Conservation (phyloP, 352 stramenopile genomes). For the Phytophthora idaei region DNA sequence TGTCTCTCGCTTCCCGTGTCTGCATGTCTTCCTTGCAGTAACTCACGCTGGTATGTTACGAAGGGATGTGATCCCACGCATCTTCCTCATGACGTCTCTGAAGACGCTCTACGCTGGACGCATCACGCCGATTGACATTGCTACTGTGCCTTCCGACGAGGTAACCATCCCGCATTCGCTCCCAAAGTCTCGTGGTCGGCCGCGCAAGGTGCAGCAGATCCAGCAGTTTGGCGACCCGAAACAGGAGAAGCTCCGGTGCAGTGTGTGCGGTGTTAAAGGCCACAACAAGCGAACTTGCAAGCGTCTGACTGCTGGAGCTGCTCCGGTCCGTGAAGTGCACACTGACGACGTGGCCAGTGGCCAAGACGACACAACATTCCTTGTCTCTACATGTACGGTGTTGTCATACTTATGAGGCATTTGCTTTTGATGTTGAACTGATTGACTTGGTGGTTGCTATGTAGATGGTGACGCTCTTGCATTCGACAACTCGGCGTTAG, state of each 20-base stretch:
- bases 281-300: conserved; percentile 90
- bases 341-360: conserved; percentile 28
- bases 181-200: conserved; percentile 62
- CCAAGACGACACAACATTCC: conserved; percentile 37
- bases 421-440: neutral
- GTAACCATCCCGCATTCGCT: conserved; percentile 62
- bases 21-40: conserved; percentile 80
- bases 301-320: conserved; percentile 29
- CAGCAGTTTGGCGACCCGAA: conserved; percentile 73
- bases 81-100: conserved; percentile 81
- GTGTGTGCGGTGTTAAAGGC: conserved; percentile 79
- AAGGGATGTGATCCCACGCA: conserved; percentile 76
- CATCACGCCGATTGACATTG: conserved; percentile 83
- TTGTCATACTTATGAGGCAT: neutral
- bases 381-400: conserved; percentile 39
- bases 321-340: conserved; percentile 13
- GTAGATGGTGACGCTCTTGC: conserved; percentile 41
- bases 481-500: conserved; percentile 42
- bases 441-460: conserved; percentile 13
- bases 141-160: conserved; percentile 62
- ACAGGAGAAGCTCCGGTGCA: conserved; percentile 79
- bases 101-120: conserved; percentile 74
- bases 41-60: conserved; percentile 66
- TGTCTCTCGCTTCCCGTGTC: conserved; percentile 71
- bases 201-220: conserved; percentile 83